These are phyloP conservation scores for Sclerotinia subarctica DNA, from an alignment of 2,329 filamentous ascomycete species.

Conservation along the genomic window DNA sequence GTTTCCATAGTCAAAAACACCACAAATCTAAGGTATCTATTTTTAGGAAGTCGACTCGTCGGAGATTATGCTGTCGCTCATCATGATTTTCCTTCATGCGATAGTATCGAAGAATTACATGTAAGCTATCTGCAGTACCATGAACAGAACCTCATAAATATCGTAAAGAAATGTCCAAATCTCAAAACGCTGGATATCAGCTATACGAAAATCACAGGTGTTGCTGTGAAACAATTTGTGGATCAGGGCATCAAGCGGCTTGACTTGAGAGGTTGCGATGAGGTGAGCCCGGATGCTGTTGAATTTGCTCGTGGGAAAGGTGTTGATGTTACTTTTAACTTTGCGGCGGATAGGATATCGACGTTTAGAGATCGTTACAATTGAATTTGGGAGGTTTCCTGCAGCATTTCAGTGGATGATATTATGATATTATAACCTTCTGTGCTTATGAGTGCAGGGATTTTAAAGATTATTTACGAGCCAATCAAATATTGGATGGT, in stretches of 20 bases:
- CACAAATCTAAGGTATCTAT: conserved; percentile 31
- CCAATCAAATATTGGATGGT: background rate
- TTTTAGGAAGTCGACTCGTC: conserved; percentile 28
- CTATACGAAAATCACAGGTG: conserved; percentile 36
- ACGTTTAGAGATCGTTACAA: background rate
- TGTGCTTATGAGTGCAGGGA: background rate
- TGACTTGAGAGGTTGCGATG: conserved; percentile 31
- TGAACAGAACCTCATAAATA: conserved; percentile 28
- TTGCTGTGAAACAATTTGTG: conserved; percentile 38
- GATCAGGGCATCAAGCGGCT: conserved; percentile 33
- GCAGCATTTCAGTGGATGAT: background rate
- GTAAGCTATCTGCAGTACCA: conserved; percentile 21
- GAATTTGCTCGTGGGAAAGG: conserved; percentile 36
- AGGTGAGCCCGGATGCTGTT: conserved; percentile 36
- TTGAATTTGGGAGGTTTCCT: background rate
- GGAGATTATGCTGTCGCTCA: conserved; percentile 10
- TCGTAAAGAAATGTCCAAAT: conserved; percentile 31
- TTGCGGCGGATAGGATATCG: background rate
- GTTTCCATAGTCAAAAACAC: conserved; percentile 22
- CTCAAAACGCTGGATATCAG: conserved; percentile 34
- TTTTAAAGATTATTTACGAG: background rate
- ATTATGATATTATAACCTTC: background rate
- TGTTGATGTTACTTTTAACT: conserved; percentile 30
- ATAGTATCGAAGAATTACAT: conserved; percentile 31
- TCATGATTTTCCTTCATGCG: conserved; percentile 29